Conservation (phyloP, 2,329 filamentous ascomycete species). For the Pseudocercospora vitis region DNA sequence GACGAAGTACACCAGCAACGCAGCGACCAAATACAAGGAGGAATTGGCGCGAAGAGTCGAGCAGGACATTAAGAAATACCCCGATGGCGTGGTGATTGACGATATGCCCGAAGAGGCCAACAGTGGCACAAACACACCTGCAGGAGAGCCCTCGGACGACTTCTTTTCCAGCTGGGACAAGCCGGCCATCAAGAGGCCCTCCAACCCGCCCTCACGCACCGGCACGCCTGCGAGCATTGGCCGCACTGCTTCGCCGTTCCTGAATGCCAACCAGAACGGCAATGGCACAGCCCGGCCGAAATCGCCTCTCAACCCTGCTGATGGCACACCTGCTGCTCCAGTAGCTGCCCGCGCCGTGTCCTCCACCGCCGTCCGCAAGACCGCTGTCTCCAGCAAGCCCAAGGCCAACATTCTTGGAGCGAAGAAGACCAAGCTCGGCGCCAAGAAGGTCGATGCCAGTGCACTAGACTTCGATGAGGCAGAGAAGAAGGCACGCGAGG, state of each 20-base stretch:
- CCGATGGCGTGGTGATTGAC: constrained; percentile 79
- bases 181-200: constrained; percentile 92
- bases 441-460: constrained; percentile 75
- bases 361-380: constrained; percentile 80
- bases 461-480: constrained; percentile 92
- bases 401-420: constrained; percentile 70
- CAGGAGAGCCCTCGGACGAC: constrained; percentile 80
- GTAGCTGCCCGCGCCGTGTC: constrained; percentile 71
- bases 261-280: constrained; percentile 67
- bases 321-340: constrained; percentile 54
- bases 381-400: constrained; percentile 60
- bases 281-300: constrained; percentile 69
- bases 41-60: constrained; percentile 85
- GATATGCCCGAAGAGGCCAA: constrained; percentile 60
- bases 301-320: constrained; percentile 69
- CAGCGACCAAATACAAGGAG: constrained; percentile 97
- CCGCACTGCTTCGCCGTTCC: constrained; percentile 85
- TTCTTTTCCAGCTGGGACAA: constrained; percentile 99
- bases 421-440: constrained; percentile 58
- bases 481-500: constrained; percentile 94
- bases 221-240: constrained; percentile 74
- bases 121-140: constrained; percentile 69
- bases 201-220: constrained; percentile 86
- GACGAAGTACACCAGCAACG: constrained; percentile 91
- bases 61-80: constrained; percentile 81